Conservation (phyloP, 768 basidiomycete species). For the Clitopilus passeckerianus region DNA sequence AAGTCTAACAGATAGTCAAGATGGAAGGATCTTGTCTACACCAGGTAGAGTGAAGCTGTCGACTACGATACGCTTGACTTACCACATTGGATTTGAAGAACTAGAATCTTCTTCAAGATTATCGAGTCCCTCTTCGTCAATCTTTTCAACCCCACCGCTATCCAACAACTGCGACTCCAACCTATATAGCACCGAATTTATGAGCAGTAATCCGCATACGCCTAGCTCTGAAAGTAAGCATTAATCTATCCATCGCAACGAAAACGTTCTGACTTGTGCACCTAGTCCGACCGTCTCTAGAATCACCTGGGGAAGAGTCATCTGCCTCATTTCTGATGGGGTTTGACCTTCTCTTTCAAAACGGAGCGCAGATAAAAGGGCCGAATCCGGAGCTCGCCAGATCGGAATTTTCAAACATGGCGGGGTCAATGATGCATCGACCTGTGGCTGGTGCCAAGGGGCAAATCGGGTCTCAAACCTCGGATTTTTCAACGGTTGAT, state of each 20-base stretch:
- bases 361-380: neutral
- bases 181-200: neutral
- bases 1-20: neutral
- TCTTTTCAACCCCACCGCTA: neutral
- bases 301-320: neutral
- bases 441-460: neutral
- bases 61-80: neutral
- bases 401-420: neutral
- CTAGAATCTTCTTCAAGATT: neutral
- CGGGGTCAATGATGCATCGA: neutral
- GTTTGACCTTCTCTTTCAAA: neutral
- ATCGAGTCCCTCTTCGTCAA: neutral
- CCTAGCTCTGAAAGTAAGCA: neutral
- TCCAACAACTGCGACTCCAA: neutral
- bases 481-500: neutral
- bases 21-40: neutral
- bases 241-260: neutral
- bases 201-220: neutral
- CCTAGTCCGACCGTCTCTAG: neutral
- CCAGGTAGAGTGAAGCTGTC: neutral
- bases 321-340: neutral
- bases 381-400: neutral
- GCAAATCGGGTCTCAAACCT: neutral
- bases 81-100: neutral
- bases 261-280: neutral